Conservation (phyloP, 805 yeast genomes). For the Zygosaccharomyces pseudorouxii region DNA sequence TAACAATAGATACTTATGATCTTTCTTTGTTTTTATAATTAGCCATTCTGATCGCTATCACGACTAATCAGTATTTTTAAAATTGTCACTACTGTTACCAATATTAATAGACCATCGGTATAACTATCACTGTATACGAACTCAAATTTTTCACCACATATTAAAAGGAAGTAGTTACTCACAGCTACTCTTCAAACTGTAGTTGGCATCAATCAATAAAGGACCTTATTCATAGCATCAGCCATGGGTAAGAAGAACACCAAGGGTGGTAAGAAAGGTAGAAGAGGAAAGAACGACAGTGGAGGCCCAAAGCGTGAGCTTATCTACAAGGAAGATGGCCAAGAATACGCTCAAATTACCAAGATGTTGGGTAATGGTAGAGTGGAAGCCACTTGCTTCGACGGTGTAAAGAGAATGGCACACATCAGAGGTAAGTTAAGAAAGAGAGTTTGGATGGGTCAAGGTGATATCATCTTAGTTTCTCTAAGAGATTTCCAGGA, state of each 20-base stretch:
- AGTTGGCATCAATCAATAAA: neutral
- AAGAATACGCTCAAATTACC: constrained; percentile 96
- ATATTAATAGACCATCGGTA: neutral
- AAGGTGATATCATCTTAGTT: constrained; percentile 94
- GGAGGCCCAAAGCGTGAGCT: constrained; percentile 92
- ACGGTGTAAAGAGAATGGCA: constrained; percentile 89
- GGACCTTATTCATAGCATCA: neutral
- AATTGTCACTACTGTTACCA: neutral
- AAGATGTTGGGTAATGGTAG: constrained; percentile 99
- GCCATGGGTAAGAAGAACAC: constrained; percentile 38
- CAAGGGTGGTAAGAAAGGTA: constrained; percentile 81
- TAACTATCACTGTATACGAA: constrained; percentile 1
- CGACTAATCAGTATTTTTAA: neutral
- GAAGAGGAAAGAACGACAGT: constrained; percentile 97
- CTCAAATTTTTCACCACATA: constrained; percentile 4
- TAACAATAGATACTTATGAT: neutral
- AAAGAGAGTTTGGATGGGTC: constrained; percentile 99
- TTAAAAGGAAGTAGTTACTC: neutral
- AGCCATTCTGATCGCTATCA: neutral
- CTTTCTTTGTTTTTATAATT: neutral
- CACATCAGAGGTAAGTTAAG: constrained; percentile 98
- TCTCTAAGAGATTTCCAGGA: constrained; percentile 98
- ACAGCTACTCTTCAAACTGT: neutral
- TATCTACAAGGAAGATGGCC: constrained; percentile 88
- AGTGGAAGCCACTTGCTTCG: constrained; percentile 92